A percentile compares a stretch with the other conserved stretches of the same genome.
Evolutionary conservation across 228 moss, liverwort and hornwort genomes (phyloP).

Genomic region (Sphagnum fallax): DNA sequence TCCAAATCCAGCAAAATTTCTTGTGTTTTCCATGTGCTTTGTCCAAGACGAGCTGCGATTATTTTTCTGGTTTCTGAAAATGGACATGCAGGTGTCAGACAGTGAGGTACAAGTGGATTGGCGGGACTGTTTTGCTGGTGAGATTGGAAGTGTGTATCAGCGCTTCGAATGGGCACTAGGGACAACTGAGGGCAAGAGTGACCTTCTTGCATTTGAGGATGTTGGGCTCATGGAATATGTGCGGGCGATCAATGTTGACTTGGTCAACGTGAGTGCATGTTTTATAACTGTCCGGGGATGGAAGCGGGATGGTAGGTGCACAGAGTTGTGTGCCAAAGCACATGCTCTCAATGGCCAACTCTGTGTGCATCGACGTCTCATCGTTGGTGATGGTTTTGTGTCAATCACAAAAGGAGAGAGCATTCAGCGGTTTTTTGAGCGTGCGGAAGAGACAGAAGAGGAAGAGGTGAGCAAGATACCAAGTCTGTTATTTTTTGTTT

Average conservation of each 20-base stretch:
- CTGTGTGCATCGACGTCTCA: slow-evolving; percentile 96
- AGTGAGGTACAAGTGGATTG: slow-evolving; percentile 91
- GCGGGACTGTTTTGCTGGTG: slow-evolving; percentile 95
- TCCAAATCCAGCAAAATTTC: no score
- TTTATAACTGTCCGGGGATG: slow-evolving; percentile 86
- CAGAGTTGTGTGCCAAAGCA: slow-evolving; percentile 87
- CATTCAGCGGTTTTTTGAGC: slow-evolving; percentile 96
- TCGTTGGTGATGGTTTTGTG: slow-evolving; percentile 97
- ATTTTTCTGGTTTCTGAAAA: not conserved
- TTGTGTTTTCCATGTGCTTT: no score
- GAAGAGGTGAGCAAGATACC: slow-evolving; percentile 64
- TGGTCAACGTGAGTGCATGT: slow-evolving; percentile 76
- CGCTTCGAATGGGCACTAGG: slow-evolving; percentile 97
- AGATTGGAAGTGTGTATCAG: slow-evolving; percentile 86
- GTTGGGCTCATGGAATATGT: slow-evolving; percentile 90
- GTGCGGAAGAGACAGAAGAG: slow-evolving; percentile 98
- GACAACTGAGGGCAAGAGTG: slow-evolving; percentile 87
- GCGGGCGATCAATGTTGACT: slow-evolving; percentile 78
- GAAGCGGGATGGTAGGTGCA: slow-evolving; percentile 89
- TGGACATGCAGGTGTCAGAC: slow-evolving; percentile 64
- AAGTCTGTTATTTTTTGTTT: not conserved
- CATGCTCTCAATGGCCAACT: slow-evolving; percentile 95
- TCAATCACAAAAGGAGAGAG: slow-evolving; percentile 99
- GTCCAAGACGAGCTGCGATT: no score
- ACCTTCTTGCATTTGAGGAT: slow-evolving; percentile 90